Evolutionary conservation across 2,329 filamentous ascomycete genomes (phyloP), one percentile per base, ranked within the genome.

Genomic region (Plenodomus tracheiphilus): DNA sequence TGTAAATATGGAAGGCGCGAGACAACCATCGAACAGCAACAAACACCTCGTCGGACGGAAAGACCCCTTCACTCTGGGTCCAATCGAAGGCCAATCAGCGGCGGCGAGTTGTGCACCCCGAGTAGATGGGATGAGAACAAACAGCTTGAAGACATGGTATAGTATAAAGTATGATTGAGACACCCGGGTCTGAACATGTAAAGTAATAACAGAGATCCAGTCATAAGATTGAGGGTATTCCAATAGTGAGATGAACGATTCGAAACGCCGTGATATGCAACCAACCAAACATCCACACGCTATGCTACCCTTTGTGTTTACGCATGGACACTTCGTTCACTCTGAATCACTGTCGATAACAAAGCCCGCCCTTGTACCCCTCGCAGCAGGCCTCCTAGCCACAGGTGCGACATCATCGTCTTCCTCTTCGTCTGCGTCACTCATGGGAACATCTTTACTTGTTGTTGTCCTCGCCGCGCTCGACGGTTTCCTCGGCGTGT

Each of bases 271-370:
- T 20, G 16, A 25, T 37, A 32, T 32, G 28, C 7, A 41, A 39
- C 46, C 18, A 4, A 19, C 35, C 16, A 8, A 37, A 20, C 35
- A 37, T 13, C 16, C 10, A 37, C 18, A 8, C 35, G 16, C 15
- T 37, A 20, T 20, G 16, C 35, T 20, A 4, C 18, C 34, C 15
- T 36, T n/a, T 18, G 16, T 9, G 15, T 37, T 18, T 8, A 18
- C 4, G 35, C 10, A 18, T 20, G 16, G 13, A 6, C 16, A 37
- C 15, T 37, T 37, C n/a, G 13, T 30, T 61, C 61, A 74, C 49
- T 74, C 72, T 20, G 71, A 74, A 60, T 77, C 75, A 47, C 76
- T 76, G 39, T 75, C 74, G 59, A 77, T 61, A 34, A 79, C 60
- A 51, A 78, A 77, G 0, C 73, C 75, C 32, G 72, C 75, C 43